Base-by-base conservation (phyloP, 129 eudicot genomes). In the Centella asiatica region DNA sequence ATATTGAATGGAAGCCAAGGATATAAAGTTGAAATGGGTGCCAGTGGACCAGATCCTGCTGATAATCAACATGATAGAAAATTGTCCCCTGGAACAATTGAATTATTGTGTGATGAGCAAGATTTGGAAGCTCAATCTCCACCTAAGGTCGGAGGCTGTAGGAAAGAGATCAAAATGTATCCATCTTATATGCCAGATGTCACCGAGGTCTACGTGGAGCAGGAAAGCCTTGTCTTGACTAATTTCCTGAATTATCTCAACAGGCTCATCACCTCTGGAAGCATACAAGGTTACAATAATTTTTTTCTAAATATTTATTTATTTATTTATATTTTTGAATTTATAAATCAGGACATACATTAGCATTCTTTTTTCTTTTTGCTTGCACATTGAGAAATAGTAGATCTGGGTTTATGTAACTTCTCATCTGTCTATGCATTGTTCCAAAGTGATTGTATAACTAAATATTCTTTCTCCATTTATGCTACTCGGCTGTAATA, bases 81-180 rank as follows among this genome's bases (percentile, higher is more conserved):
- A 50, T 46, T 83, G 77, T 89, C 97, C 68, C 90, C 90, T 8
- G 90, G 82, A 68, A 89, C 97, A 47, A 76, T 82, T 62, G 80
- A 87, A 51, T 73, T 85, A 59, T 75, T 82, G 95, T 89, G 95
- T 72, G 90, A 85, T 60, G 95, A 89, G 77, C 79, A 60, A 44
- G 95, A 89, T 24, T 66, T 22, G 34, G 68, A 63, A 53, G 72
- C 65, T 47, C 68, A 52, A 37, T 67, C 73, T 57, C 71, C 75
- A 33, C 66, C 63, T 61, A 55, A 65, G 58, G 27, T 52, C 31
- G 51, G 25, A 29, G 71, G 67, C 53, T 42, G 33, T 59, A 32
- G 54, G n/a, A 37, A 72, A 4, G 71, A 58, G 36, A 63, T 34
- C 3, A 28, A 48, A 22, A 40, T 52, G 28, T 67, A 53, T 17